Evolutionary conservation across 176 grass and related monocot genomes (phyloP).

Genomic region (Oropetium thomaeum): DNA sequence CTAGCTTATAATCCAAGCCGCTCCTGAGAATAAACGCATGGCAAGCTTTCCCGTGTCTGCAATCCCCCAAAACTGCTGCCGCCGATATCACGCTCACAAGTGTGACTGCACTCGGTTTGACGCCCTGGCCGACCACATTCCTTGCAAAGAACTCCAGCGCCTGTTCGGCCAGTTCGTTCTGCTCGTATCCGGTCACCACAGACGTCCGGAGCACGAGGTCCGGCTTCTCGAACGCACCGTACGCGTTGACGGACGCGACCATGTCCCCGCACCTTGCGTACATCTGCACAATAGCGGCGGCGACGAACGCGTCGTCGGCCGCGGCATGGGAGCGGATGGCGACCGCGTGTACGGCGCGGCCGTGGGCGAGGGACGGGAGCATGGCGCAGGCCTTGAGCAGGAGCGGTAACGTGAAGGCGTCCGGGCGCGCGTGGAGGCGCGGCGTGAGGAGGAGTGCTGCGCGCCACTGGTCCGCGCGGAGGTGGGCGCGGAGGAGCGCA

Average conservation of each 20-base stretch:
- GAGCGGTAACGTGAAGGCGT: constrained; percentile 49
- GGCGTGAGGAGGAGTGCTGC: constrained; percentile 27
- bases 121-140: constrained; percentile 27
- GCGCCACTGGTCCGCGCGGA: constrained; percentile 41
- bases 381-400: constrained; percentile 48
- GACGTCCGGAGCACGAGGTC: constrained; percentile 67
- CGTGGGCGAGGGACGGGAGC: constrained; percentile 39
- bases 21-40: constrained; percentile 55
- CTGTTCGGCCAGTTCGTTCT: constrained; percentile 46
- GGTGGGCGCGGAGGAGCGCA: constrained; percentile 59
- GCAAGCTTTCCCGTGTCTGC: constrained; percentile 38
- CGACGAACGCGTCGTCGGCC: constrained; percentile 52
- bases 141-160: constrained; percentile 61
- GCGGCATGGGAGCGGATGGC: constrained; percentile 32
- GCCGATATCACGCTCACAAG: constrained; percentile 65
- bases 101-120: constrained; percentile 45
- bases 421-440: constrained; percentile 34
- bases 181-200: constrained; percentile 55
- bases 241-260: constrained; percentile 34
- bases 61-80: constrained; percentile 33
- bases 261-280: constrained; percentile 59
- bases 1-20: constrained; percentile 37
- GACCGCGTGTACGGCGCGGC: constrained; percentile 47
- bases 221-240: constrained; percentile 38
- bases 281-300: constrained; percentile 55